Conservation (phyloP, 2,329 filamentous ascomycete species). For the Fusarium guadeloupense region DNA sequence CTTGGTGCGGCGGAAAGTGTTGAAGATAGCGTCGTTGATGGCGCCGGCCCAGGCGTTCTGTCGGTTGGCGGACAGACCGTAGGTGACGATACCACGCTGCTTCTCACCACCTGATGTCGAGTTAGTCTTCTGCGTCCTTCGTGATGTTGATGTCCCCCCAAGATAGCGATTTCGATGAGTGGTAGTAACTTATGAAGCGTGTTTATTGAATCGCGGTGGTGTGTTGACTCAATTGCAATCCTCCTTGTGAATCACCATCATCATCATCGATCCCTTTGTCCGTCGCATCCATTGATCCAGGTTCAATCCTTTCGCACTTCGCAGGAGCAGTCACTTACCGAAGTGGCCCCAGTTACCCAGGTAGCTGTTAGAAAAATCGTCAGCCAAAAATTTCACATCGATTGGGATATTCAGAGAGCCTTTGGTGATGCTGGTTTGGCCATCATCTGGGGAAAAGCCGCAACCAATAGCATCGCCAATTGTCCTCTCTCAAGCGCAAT, state of each 20-base stretch:
- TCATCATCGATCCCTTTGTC: slow-evolving; percentile 36
- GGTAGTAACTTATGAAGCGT: neutral
- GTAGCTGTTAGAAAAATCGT: slow-evolving; percentile 61
- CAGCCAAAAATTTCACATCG: slow-evolving; percentile 31
- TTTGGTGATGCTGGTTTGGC: slow-evolving; percentile 14
- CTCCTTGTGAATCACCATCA: slow-evolving; percentile 2
- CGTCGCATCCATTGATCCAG: slow-evolving; percentile 34
- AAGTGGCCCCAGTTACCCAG: slow-evolving; percentile 79
- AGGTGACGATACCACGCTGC: slow-evolving; percentile 73
- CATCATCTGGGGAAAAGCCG: slow-evolving; percentile 46
- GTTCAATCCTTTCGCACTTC: slow-evolving; percentile 31
- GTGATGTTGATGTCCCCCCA: neutral
- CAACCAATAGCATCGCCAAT: slow-evolving; percentile 39
- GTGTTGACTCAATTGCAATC: slow-evolving; percentile 30
- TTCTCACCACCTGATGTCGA: slow-evolving; percentile 61
- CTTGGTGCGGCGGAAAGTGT: slow-evolving; percentile 87
- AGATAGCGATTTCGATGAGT: slow-evolving; percentile 5
- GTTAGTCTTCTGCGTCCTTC: slow-evolving; percentile 35
- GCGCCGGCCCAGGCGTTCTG: slow-evolving; percentile 87
- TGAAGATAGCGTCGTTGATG: slow-evolving; percentile 87
- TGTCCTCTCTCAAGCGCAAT: slow-evolving; percentile 17
- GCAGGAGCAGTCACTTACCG: slow-evolving; percentile 64
- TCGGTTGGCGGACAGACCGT: slow-evolving; percentile 85
- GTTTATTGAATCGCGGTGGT: neutral
- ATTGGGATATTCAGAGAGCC: slow-evolving; percentile 25